Evolutionary conservation across 768 basidiomycete species (phyloP).

Genomic region (Leccinum boreale): DNA sequence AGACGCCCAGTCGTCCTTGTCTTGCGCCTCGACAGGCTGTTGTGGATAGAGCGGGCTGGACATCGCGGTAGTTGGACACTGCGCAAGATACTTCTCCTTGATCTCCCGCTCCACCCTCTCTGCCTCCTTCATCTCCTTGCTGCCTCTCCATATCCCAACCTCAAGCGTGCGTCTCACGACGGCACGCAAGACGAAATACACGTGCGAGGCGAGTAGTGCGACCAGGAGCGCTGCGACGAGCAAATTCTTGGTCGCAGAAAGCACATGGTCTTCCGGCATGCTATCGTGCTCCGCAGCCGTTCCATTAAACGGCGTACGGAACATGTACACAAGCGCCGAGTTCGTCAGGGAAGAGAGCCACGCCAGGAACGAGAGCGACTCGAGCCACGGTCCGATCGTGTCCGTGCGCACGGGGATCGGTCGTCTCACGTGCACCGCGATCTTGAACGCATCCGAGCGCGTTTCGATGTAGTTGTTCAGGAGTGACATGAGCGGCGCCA

Average conservation of each 20-base stretch:
- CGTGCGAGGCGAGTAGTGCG: constrained; percentile 83
- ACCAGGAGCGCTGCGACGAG: constrained; percentile 65
- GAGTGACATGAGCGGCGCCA: constrained; percentile 85
- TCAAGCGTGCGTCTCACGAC: constrained; percentile 68
- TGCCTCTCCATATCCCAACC: constrained; percentile 73
- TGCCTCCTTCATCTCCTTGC: constrained; percentile 58
- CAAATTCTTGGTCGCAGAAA: constrained; percentile 44
- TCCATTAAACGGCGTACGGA: constrained; percentile 48
- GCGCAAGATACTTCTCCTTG: constrained; percentile 40
- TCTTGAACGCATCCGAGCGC: constrained; percentile 94
- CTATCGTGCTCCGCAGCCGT: background rate
- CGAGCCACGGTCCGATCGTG: constrained; percentile 93
- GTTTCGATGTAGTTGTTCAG: constrained; percentile 92
- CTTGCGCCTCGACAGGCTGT: background rate
- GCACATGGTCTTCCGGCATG: constrained; percentile 13
- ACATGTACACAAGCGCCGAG: constrained; percentile 87
- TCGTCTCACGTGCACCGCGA: constrained; percentile 77
- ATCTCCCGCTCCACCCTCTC: constrained; percentile 54
- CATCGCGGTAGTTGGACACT: constrained; percentile 11
- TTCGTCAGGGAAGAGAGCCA: constrained; percentile 91
- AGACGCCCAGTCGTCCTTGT: constrained; percentile 29
- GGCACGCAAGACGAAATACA: constrained; percentile 65
- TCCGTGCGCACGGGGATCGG: constrained; percentile 87
- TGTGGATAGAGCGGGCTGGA: background rate
- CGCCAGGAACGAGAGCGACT: constrained; percentile 79